Base-by-base conservation (phyloP, 2,329 filamentous ascomycete genomes). In the Diatrype stigma region DNA sequence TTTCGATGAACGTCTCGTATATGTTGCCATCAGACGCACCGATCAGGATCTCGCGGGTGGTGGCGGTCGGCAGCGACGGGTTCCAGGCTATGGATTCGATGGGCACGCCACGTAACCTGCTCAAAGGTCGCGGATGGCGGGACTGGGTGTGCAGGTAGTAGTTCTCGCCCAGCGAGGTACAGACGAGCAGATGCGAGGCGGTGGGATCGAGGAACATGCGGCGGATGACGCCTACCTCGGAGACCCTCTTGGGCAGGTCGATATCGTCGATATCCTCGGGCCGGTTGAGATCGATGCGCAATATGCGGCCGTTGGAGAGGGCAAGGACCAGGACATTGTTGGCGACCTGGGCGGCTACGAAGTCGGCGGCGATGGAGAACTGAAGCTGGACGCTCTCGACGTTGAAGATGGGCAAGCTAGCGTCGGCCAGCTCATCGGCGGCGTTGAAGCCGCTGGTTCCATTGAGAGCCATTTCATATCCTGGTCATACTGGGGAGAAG, bases 251-350 rank as follows among this genome's bases (percentile, higher is more conserved):
- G 35, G 94, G 94, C 7, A 99, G 83, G 69, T 99, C 94, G 68
- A 99, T 96, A 71, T 99, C 89, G 73, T 99, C 94, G 64, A 99
- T 96, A 70, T 99, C 94, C 65, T 92, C 90, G 6, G 94, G 89
- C 64, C 87, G 89, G 70, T 96, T 91, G 47, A 97, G 76, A 68
- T 97, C 94, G 68, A 99, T 99, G 54, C 94, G 85, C 53, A 99
- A 76, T 57, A 99, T 94, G 61, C 93, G 87, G 47, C 91, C 90
- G 52, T 93, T 96, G 5, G 91, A 93, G 35, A 99, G 80, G 38
- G 94, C 94, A 47, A 99, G 78, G 21, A 97, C 85, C 51, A 99
- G 81, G 55, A 97, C 92, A 76, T 99, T 96, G 72, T 99, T 97
- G 57, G 93, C 92, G 50, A 97, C 93, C 71, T 96, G 92, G 38